phyloP scores from a whole-genome alignment of 2,329 filamentous ascomycete genomes.

The Paecilomyces dactylethromorphus region DNA sequence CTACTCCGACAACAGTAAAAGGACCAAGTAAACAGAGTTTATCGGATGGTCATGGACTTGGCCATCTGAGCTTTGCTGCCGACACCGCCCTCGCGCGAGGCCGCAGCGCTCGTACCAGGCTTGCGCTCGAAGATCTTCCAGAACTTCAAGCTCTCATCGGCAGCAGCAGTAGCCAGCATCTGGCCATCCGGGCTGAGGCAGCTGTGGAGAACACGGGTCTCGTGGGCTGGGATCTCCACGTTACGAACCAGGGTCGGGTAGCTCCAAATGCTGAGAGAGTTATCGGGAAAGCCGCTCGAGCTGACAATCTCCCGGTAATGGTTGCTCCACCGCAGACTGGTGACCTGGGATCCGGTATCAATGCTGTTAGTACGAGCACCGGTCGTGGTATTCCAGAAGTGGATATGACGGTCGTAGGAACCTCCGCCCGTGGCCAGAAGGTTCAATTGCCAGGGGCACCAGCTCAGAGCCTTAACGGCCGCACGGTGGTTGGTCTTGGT shows the following conservation, averaged over 20 bases:
- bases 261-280: constrained; percentile 98
- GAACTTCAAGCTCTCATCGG: constrained; percentile 97
- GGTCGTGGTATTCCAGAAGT: constrained; percentile 99
- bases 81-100: constrained; percentile 58
- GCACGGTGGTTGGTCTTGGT: constrained; percentile 99
- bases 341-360: constrained; percentile 96
- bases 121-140: constrained; percentile 99
- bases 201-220: constrained; percentile 93
- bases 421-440: constrained; percentile 93
- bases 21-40: constrained; percentile 29
- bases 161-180: constrained; percentile 94
- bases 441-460: constrained; percentile 99
- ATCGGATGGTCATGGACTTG: constrained; percentile 94
- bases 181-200: constrained; percentile 95
- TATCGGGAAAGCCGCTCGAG: constrained; percentile 97
- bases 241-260: constrained; percentile 96
- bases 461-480: constrained; percentile 94
- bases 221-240: constrained; percentile 94
- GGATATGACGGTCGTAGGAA: constrained; percentile 94
- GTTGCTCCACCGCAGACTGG: constrained; percentile 90
- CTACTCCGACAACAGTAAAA: neutral
- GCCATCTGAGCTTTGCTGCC: constrained; percentile 76
- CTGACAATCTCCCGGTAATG: constrained; percentile 97
- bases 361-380: constrained; percentile 98
- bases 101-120: constrained; percentile 62